phyloP scores from a whole-genome alignment of 495 filamentous ascomycete species.

The Hypoxylon perforatum region DNA sequence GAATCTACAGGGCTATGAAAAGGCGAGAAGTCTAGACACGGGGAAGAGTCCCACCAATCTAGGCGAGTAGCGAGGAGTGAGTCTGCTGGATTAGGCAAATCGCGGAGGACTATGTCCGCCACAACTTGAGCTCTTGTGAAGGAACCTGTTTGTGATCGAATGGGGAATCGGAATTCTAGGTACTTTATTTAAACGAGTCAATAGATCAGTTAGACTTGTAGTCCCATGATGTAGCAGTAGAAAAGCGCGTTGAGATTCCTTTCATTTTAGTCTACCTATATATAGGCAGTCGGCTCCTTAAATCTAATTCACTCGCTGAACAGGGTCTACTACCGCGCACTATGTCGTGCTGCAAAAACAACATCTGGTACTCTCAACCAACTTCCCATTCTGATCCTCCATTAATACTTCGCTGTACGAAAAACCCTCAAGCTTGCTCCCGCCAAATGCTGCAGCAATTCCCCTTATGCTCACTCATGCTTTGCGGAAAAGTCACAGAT shows the following conservation, averaged over 20 bases:
- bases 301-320: slow-evolving; percentile 29
- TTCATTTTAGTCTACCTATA: slow-evolving; percentile 34
- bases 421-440: slow-evolving; percentile 33
- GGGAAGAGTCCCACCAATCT: slow-evolving; percentile 9
- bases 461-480: slow-evolving; percentile 35
- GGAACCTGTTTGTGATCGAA: slow-evolving; percentile 5
- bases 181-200: not conserved
- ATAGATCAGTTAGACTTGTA: not conserved
- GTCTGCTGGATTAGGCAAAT: slow-evolving; percentile 34
- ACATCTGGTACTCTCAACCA: slow-evolving; percentile 16
- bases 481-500: slow-evolving; percentile 42
- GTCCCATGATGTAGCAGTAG: not conserved
- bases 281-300: slow-evolving; percentile 30
- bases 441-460: slow-evolving; percentile 31
- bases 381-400: slow-evolving; percentile 26
- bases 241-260: slow-evolving; percentile 16
- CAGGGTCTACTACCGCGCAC: slow-evolving; percentile 19
- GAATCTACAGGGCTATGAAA: slow-evolving; percentile 13
- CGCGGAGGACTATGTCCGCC: slow-evolving; percentile 36
- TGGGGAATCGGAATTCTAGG: slow-evolving; percentile 4
- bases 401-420: slow-evolving; percentile 37
- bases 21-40: slow-evolving; percentile 2
- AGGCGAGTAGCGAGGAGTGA: slow-evolving; percentile 24
- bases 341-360: slow-evolving; percentile 16
- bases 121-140: slow-evolving; percentile 5